Percentiles rank a stretch among this genome's conserved stretches.
Conservation (phyloP, 371 early-diverging fungal genomes). For the Lichtheimia ornata region DNA sequence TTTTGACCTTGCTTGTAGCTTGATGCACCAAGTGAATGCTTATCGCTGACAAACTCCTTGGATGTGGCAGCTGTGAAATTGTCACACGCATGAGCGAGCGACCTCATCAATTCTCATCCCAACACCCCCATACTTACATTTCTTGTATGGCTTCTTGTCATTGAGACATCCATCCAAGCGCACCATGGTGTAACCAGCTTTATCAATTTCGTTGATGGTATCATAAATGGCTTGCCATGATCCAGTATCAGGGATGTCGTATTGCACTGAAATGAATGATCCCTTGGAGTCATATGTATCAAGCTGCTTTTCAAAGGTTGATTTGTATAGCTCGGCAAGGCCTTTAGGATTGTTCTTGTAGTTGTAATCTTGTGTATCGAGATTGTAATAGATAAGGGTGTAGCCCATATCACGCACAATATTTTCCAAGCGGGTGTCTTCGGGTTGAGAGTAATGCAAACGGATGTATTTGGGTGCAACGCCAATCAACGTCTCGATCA, state of each 20-base stretch:
- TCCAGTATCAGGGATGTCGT: conserved; percentile 60
- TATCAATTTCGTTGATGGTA: conserved; percentile 47
- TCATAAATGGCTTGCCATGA: conserved; percentile 48
- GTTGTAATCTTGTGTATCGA: conserved; percentile 59
- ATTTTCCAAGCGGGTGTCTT: conserved; percentile 41
- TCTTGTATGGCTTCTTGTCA: conserved; percentile 56
- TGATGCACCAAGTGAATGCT: conserved; percentile 45
- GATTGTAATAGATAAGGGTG: conserved; percentile 52
- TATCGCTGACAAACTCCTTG: conserved; percentile 42
- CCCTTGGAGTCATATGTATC: conserved; percentile 60
- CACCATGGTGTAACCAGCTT: conserved; percentile 60
- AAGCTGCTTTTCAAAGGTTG: conserved; percentile 48
- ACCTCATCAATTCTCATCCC: conserved; percentile 3
- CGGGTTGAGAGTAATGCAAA: conserved; percentile 51
- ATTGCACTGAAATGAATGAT: conserved; percentile 53
- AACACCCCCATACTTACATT: conserved; percentile 23
- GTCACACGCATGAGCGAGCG: background rate
- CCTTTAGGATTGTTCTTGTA: conserved; percentile 39
- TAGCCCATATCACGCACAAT: conserved; percentile 52
- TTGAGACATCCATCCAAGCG: conserved; percentile 58
- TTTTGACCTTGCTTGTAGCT: conserved; percentile 54
- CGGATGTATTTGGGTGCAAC: conserved; percentile 56
- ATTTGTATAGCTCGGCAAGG: conserved; percentile 42
- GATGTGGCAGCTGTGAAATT: conserved; percentile 19
- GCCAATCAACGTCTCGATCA: conserved; percentile 49